These are phyloP conservation scores for Geosmithia morbida DNA, from an alignment of 2,329 filamentous ascomycete species.

Conservation along the genomic window DNA sequence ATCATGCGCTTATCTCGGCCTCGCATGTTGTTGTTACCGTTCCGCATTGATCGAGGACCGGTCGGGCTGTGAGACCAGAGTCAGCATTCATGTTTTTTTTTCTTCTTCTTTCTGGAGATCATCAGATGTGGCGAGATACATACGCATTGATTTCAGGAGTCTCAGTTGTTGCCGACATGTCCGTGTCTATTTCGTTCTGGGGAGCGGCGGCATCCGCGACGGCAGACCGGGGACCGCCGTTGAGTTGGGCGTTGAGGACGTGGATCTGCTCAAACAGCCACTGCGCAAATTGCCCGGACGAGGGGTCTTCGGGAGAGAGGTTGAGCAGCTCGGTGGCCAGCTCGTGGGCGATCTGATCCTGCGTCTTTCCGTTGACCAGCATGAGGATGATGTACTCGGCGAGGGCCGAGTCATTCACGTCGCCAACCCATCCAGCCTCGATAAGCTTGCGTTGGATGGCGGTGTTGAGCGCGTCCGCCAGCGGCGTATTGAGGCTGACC, in stretches of 20 bases:
- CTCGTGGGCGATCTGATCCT: constrained; percentile 78
- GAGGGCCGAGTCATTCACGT: constrained; percentile 71
- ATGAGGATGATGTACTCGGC: constrained; percentile 96
- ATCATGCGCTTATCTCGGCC: constrained; percentile 69
- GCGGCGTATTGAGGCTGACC: constrained; percentile 61
- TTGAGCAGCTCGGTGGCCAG: constrained; percentile 77
- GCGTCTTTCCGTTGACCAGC: constrained; percentile 88
- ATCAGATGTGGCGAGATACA: constrained; percentile 14
- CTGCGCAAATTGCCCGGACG: constrained; percentile 67
- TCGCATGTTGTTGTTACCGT: constrained; percentile 36
- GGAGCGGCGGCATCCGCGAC: constrained; percentile 13
- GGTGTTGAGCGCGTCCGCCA: constrained; percentile 70
- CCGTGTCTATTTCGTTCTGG: constrained; percentile 44
- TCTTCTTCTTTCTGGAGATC: not conserved
- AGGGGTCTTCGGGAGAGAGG: constrained; percentile 68
- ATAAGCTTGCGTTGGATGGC: constrained; percentile 83
- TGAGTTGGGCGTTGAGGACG: constrained; percentile 46
- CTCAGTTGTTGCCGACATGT: constrained; percentile 49
- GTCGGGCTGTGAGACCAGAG: constrained; percentile 52
- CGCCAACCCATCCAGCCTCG: constrained; percentile 78
- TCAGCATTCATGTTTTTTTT: constrained; percentile 19
- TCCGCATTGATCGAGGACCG: constrained; percentile 89
- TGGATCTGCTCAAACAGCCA: constrained; percentile 92
- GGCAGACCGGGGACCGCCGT: constrained; percentile 25
- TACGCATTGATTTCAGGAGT: constrained; percentile 42